phyloP scores from a whole-genome alignment of 106 monocot genomes.

The Xerophyta viscosa region DNA sequence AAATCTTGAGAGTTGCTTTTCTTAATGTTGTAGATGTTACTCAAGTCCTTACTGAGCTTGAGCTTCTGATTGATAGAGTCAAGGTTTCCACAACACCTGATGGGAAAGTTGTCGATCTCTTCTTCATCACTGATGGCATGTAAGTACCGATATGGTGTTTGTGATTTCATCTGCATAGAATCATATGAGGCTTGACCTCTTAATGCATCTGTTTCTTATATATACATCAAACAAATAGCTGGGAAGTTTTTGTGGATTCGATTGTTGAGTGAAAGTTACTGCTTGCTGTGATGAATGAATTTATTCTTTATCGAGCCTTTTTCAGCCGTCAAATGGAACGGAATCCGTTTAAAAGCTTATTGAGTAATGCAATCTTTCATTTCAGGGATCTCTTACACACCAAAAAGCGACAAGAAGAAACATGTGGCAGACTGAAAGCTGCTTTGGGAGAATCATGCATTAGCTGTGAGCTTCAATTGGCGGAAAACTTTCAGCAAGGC shows the following conservation, averaged over 20 bases:
- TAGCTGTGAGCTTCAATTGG: slow-evolving; percentile 55
- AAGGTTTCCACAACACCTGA: slow-evolving; percentile 96
- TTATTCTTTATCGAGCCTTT: no score
- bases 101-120: slow-evolving; percentile 80
- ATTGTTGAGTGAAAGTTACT: not conserved
- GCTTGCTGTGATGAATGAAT: no score
- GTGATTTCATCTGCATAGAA: no score
- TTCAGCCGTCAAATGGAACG: no score
- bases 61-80: slow-evolving; percentile 77
- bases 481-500: slow-evolving; percentile 54
- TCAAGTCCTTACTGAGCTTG: slow-evolving; percentile 69
- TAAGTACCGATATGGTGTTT: slow-evolving; percentile 20
- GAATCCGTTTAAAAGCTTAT: no score
- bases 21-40: slow-evolving; percentile 60
- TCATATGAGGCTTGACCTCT: no score
- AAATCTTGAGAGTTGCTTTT: not conserved
- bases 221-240: no score
- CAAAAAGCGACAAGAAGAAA: slow-evolving; percentile 66
- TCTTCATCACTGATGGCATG: slow-evolving; percentile 85
- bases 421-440: slow-evolving; percentile 37
- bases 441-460: slow-evolving; percentile 59
- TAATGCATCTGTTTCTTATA: no score
- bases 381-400: slow-evolving; percentile 78
- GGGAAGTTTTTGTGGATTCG: no score
- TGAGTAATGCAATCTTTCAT: not conserved